phyloP scores from a whole-genome alignment of 306 rosid species.

The Quercus berberidifolia region DNA sequence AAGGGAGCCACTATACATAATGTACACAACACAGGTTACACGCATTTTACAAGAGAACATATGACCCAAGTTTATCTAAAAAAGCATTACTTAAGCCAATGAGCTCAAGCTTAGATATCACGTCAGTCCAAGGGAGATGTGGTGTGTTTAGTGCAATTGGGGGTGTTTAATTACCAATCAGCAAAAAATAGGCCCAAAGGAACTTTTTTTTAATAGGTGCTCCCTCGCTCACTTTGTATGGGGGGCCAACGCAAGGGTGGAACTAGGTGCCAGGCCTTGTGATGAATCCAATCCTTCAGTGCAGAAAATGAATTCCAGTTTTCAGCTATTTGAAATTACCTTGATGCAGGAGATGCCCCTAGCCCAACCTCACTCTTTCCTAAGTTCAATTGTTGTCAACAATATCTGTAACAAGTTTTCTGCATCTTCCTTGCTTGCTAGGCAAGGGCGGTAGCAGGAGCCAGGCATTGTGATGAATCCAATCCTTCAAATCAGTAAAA shows the following conservation, averaged over 20 bases:
- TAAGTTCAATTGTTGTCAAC: constrained; percentile 32
- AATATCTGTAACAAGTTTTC: constrained; percentile 50
- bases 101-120: too few species aligned
- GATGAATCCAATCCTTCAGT: neutral
- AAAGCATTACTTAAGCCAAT: too few species aligned
- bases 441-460: neutral
- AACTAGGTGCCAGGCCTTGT: neutral
- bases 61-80: neutral
- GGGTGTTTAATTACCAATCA: too few species aligned
- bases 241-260: neutral
- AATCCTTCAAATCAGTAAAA: neutral
- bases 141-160: too few species aligned
- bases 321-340: constrained; percentile 38
- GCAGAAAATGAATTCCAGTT: neutral
- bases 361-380: constrained; percentile 53
- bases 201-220: neutral
- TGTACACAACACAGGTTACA: neutral
- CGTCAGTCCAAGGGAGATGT: too few species aligned
- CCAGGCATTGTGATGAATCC: neutral
- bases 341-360: constrained; percentile 45
- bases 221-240: neutral
- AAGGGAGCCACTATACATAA: neutral
- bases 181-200: neutral
- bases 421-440: constrained; percentile 55
- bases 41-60: neutral